Conservation (phyloP, 2,329 filamentous ascomycete species). For the Talaromyces sp. region DNA sequence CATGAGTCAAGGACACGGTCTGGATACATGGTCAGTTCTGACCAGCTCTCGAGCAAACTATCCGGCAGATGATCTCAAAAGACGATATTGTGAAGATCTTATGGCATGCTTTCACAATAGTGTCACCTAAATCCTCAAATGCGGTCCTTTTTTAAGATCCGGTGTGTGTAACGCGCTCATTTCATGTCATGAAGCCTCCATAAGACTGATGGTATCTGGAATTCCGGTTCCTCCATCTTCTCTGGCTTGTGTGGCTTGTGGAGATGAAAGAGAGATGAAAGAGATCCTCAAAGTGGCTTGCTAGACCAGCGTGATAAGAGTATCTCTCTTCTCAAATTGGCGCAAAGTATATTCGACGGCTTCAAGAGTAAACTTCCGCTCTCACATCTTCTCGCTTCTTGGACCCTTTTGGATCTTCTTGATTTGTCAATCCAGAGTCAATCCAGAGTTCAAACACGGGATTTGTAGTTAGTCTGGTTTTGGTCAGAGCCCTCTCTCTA, state of each 20-base stretch:
- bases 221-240: neutral
- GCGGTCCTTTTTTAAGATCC: neutral
- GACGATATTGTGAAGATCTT: neutral
- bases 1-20: conserved; percentile 9
- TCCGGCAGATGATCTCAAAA: neutral
- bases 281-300: neutral
- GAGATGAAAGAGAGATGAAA: neutral
- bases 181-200: neutral
- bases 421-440: neutral
- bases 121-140: neutral
- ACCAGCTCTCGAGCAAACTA: neutral
- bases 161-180: neutral
- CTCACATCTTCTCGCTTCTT: neutral
- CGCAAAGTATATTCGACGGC: neutral
- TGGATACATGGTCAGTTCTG: neutral
- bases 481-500: neutral
- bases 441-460: neutral
- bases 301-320: too few relatives aligned
- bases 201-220: neutral
- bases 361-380: neutral
- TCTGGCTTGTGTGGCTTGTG: neutral
- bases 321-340: neutral
- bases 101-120: neutral
- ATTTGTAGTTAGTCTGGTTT: neutral
- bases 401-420: neutral